phyloP scores from a whole-genome alignment of 805 yeast species.

The Candida ficus region DNA sequence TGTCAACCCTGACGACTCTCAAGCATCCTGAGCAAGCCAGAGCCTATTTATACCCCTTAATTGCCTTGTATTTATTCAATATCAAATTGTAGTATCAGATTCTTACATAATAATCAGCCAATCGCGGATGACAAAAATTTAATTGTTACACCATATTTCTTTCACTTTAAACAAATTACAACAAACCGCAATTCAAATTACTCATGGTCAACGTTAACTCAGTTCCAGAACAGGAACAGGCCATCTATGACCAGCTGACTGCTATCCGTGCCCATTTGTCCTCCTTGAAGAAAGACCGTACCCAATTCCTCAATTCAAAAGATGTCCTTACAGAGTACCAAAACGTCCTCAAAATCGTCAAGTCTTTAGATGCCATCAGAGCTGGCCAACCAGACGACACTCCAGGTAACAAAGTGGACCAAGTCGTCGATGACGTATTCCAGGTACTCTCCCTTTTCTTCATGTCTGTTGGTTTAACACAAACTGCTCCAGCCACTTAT shows the following conservation, averaged over 20 bases:
- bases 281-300: constrained; percentile 55
- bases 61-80: no score
- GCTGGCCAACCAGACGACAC: constrained; percentile 22
- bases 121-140: no score
- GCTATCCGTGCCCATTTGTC: constrained; percentile 40
- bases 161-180: no score
- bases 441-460: constrained; percentile 82
- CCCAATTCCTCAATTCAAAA: constrained; percentile 59
- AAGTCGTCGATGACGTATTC: constrained; percentile 80
- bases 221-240: constrained; percentile 33
- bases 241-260: constrained; percentile 35
- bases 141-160: no score
- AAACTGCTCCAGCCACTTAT: constrained; percentile 91
- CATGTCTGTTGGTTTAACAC: constrained; percentile 85
- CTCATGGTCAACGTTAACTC: constrained; percentile 28
- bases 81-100: no score
- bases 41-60: no score
- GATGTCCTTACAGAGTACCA: constrained; percentile 61
- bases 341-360: constrained; percentile 47
- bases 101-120: no score
- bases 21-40: no score
- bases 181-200: no score
- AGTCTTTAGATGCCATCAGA: constrained; percentile 49
- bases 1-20: constrained; percentile 80
- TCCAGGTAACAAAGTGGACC: constrained; percentile 49